These are phyloP conservation scores for Pistacia vera DNA, from an alignment of 345 rosid genomes.

Conservation along the genomic window DNA sequence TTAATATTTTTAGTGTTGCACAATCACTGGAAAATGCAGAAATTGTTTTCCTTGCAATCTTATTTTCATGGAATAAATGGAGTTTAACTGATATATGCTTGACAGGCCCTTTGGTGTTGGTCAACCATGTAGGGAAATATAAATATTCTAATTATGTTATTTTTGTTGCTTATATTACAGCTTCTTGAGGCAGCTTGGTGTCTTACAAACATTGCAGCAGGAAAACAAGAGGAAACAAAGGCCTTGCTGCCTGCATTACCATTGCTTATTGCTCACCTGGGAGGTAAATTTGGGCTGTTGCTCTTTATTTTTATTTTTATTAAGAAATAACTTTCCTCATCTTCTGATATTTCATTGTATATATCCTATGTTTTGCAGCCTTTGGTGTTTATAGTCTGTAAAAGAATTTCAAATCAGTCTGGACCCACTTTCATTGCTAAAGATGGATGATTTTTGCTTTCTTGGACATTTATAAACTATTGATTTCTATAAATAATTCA, in stretches of 20 bases:
- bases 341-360: neutral
- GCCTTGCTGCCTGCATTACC: slow-evolving; percentile 86
- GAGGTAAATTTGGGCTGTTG: slow-evolving; percentile 56
- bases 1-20: neutral
- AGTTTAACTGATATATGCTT: neutral
- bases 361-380: neutral
- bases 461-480: neutral
- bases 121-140: neutral
- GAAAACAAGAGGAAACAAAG: slow-evolving; percentile 92
- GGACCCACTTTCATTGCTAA: neutral
- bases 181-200: slow-evolving; percentile 99
- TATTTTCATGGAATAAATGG: neutral
- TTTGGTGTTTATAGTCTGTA: neutral
- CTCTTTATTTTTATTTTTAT: neutral
- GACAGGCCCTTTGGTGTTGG: neutral
- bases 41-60: neutral
- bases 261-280: slow-evolving; percentile 90
- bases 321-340: neutral
- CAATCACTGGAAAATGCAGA: neutral
- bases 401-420: neutral
- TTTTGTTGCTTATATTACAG: slow-evolving; percentile 45
- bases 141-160: neutral
- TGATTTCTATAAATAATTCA: slow-evolving; percentile 1
- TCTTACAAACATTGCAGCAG: slow-evolving; percentile 97
- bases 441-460: neutral